phyloP scores from a whole-genome alignment of 1,284 basidiomycete genomes.

The Naganishia liquefaciens region DNA sequence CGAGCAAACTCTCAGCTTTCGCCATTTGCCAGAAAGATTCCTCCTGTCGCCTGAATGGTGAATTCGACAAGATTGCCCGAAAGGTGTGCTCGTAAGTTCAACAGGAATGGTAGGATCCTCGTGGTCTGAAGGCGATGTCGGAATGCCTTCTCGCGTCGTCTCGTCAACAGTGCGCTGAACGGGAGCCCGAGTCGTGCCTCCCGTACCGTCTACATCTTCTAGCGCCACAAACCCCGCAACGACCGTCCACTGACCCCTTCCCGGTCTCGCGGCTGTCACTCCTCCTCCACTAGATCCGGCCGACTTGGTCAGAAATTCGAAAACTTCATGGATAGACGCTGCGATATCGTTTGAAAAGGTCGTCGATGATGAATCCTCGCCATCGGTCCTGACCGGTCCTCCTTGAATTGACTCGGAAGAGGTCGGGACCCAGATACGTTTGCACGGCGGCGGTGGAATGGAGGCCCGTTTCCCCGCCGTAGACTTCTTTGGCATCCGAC shows the following conservation, averaged over 20 bases:
- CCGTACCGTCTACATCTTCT: background rate
- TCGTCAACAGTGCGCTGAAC: too few species aligned
- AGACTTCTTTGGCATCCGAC: background rate
- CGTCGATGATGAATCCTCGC: background rate
- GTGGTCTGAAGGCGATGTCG: too few species aligned
- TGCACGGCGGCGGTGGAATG: background rate
- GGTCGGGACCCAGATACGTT: background rate
- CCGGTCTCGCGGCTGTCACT: conserved; percentile 22
- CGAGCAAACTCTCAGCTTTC: conserved; percentile 11
- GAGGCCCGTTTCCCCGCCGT: background rate
- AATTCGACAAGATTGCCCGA: too few species aligned
- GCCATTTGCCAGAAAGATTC: conserved; percentile 1
- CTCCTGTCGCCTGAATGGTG: background rate
- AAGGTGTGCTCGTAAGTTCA: background rate
- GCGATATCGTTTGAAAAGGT: background rate
- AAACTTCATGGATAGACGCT: background rate
- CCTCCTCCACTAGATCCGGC: conserved; percentile 8
- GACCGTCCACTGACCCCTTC: conserved; percentile 29
- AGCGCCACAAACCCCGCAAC: conserved; percentile 21
- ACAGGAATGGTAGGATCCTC: too few species aligned
- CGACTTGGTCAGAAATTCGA: conserved; percentile 5
- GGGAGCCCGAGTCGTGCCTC: too few species aligned
- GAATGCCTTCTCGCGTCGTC: too few species aligned
- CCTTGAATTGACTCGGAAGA: too few species aligned
- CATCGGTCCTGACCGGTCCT: too few species aligned